phyloP scores from a whole-genome alignment of 2,329 filamentous ascomycete species.

The Colletotrichum costaricense region DNA sequence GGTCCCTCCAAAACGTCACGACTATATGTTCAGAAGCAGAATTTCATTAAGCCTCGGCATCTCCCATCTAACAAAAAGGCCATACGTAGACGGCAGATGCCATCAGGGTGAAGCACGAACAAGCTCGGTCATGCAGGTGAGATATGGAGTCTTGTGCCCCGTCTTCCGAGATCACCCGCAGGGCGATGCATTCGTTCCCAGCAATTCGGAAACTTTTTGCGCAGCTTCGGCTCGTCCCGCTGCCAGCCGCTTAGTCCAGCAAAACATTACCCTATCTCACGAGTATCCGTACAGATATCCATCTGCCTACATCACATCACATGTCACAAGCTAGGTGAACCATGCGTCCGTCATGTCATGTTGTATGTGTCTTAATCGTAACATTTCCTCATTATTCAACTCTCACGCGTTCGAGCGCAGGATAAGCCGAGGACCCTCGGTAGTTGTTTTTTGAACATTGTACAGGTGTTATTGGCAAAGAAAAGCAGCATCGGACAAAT shows the following conservation, averaged over 20 bases:
- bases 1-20: no score
- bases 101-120: background rate
- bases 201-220: background rate
- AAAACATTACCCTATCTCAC: no score
- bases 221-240: background rate
- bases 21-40: no score
- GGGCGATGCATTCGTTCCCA: background rate
- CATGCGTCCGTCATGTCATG: background rate
- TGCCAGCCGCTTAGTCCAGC: background rate
- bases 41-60: no score
- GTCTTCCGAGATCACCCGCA: background rate
- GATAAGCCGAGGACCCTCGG: background rate
- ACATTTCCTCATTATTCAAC: conserved; percentile 21
- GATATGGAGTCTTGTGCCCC: background rate
- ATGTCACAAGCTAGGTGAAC: background rate
- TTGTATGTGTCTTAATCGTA: background rate
- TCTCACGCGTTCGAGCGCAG: conserved; percentile 24
- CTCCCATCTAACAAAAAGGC: no score
- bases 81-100: background rate
- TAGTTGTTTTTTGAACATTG: conserved; percentile 21
- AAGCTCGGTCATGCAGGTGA: background rate
- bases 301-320: background rate
- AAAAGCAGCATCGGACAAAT: conserved; percentile 20
- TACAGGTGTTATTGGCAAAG: conserved; percentile 33
- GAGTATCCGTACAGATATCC: no score